Evolutionary conservation across 352 stramenopile genomes (phyloP).

Genomic region (Pythium monospermum): DNA sequence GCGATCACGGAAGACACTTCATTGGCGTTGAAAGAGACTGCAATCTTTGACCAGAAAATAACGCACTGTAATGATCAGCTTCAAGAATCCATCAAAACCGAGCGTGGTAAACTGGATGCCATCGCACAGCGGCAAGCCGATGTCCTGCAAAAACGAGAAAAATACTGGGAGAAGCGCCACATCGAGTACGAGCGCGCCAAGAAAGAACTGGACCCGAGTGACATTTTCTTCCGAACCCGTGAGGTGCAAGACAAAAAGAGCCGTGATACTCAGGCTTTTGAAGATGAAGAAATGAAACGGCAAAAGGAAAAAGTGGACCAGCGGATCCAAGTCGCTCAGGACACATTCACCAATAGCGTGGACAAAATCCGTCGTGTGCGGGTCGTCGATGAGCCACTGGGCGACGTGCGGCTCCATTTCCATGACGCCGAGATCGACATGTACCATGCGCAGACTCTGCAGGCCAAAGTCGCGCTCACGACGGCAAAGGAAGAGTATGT

Average conservation of each 20-base stretch:
- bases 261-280: constrained; percentile 40
- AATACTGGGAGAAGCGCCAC: constrained; percentile 55
- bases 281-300: constrained; percentile 47
- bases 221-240: constrained; percentile 71
- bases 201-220: constrained; percentile 68
- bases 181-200: constrained; percentile 61
- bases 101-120: constrained; percentile 55
- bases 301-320: constrained; percentile 38
- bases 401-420: constrained; percentile 48
- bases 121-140: constrained; percentile 47
- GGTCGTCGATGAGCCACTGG: constrained; percentile 37
- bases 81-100: constrained; percentile 26
- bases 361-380: constrained; percentile 35
- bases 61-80: constrained; percentile 30
- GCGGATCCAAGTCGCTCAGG: constrained; percentile 36
- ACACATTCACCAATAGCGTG: constrained; percentile 31
- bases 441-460: constrained; percentile 40
- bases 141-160: constrained; percentile 41
- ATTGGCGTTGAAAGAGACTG: constrained; percentile 29
- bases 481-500: constrained; percentile 66
- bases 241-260: constrained; percentile 59
- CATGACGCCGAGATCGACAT: constrained; percentile 51
- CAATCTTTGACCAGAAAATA: constrained; percentile 54
- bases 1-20: constrained; percentile 27
- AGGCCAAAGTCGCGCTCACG: constrained; percentile 36